phyloP scores from a whole-genome alignment of 441 rosid species.

The Gossypium aridum region DNA sequence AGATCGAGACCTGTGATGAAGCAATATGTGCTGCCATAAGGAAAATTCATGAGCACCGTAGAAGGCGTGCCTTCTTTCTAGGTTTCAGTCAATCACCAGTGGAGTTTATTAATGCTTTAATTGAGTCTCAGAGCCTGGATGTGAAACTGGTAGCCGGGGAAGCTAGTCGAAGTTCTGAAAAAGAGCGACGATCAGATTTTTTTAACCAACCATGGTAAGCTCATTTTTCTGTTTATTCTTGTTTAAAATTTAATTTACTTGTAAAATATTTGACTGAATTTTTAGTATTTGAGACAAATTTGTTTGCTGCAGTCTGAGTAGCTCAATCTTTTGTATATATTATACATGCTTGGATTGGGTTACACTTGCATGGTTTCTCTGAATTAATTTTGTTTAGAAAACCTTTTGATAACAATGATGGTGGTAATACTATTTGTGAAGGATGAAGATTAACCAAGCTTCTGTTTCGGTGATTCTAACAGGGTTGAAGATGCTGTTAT shows the following conservation, averaged over 20 bases:
- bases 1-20: constrained; percentile 90
- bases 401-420: not conserved
- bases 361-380: not conserved
- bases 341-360: not conserved
- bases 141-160: constrained; percentile 83
- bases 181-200: constrained; percentile 76
- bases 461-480: constrained; percentile 10
- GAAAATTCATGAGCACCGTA: constrained; percentile 88
- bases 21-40: constrained; percentile 76
- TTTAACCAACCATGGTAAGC: constrained; percentile 93
- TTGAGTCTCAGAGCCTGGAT: constrained; percentile 88
- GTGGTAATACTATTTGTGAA: not conserved
- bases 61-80: constrained; percentile 91
- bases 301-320: not conserved
- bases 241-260: not conserved
- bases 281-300: not conserved
- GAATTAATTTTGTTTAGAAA: not conserved
- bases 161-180: constrained; percentile 74
- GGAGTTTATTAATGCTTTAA: constrained; percentile 82
- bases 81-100: constrained; percentile 97
- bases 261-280: not conserved
- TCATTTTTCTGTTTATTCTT: constrained; percentile 8
- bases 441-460: not conserved
- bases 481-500: constrained; percentile 99
- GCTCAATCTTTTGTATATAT: not conserved